Evolutionary conservation across 139 green algal species (phyloP).

Genomic region (Cymbomonas tetramitiformis): DNA sequence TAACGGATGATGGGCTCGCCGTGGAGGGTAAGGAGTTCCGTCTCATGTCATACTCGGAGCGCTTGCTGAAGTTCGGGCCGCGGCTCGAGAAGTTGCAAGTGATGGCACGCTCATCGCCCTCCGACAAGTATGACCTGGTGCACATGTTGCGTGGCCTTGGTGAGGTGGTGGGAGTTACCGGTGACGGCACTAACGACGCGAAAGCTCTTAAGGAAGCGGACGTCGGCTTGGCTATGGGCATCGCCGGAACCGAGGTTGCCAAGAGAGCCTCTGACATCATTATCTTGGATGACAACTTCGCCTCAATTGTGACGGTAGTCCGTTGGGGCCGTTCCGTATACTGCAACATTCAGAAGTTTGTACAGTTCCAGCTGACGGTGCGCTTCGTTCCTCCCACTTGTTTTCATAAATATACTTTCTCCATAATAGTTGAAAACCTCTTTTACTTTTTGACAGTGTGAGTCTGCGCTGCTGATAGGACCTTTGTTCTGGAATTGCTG

Average conservation of each 20-base stretch:
- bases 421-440: too few species aligned
- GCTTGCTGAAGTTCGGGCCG: too few species aligned
- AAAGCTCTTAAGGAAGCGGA: conserved; percentile 85
- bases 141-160: conserved; percentile 61
- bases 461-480: too few species aligned
- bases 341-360: conserved; percentile 94
- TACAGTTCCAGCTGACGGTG: conserved; percentile 88
- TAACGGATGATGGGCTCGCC: conserved; percentile 30
- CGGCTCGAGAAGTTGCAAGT: conserved; percentile 73
- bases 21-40: conserved; percentile 79
- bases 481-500: too few species aligned
- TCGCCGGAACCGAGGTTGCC: conserved; percentile 71
- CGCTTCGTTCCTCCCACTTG: too few species aligned
- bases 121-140: conserved; percentile 86
- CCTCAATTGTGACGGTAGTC: conserved; percentile 84
- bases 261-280: conserved; percentile 98
- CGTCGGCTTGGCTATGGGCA: conserved; percentile 94
- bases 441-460: too few species aligned
- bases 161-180: conserved; percentile 90
- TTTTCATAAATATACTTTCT: too few species aligned
- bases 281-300: conserved; percentile 98
- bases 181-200: conserved; percentile 89
- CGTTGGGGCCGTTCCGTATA: conserved; percentile 93
- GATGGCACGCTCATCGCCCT: conserved; percentile 73
- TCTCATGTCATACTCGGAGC: conserved; percentile 47